Percentiles rank a stretch among this genome's conserved stretches.
These are phyloP conservation scores for Helenozyma baotianmanensis DNA, from an alignment of 805 yeast genomes.

Conservation along the genomic window DNA sequence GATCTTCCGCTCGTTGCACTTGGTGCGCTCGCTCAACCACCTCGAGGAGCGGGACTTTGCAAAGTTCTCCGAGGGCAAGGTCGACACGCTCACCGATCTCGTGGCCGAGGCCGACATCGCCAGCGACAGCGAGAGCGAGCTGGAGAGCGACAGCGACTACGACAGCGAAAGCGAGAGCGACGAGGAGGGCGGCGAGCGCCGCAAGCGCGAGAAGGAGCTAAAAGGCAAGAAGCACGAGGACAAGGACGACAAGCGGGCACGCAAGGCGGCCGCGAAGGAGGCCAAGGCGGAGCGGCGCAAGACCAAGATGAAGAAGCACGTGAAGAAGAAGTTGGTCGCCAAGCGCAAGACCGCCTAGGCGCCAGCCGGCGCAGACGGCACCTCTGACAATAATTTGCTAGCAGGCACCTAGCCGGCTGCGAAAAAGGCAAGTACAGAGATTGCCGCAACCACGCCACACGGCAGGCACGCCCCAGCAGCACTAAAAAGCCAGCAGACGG, in stretches of 20 bases:
- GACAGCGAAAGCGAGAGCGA: conserved; percentile 24
- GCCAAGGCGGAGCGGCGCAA: conserved; percentile 75
- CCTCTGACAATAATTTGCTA: too few relatives aligned
- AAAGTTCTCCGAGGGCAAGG: conserved; percentile 73
- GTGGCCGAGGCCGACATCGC: conserved; percentile 28
- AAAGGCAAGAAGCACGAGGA: conserved; percentile 79
- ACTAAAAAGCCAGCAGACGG: too few relatives aligned
- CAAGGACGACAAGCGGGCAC: conserved; percentile 68
- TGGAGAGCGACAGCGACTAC: conserved; percentile 20
- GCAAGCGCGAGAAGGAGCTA: conserved; percentile 26
- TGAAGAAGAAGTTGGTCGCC: conserved; percentile 66
- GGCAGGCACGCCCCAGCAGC: too few relatives aligned
- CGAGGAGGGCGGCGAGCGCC: conserved; percentile 14
- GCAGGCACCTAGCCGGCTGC: too few relatives aligned
- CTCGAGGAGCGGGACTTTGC: conserved; percentile 87
- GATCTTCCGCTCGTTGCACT: conserved; percentile 74
- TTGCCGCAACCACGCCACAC: too few relatives aligned
- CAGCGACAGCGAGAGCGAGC: conserved; percentile 17
- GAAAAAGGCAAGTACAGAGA: too few relatives aligned
- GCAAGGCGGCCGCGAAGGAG: conserved; percentile 74
- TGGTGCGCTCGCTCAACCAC: conserved; percentile 76
- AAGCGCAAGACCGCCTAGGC: conserved; percentile 33
- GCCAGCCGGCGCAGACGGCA: too few relatives aligned
- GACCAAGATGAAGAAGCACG: conserved; percentile 75
- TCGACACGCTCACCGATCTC: conserved; percentile 67